A percentile compares a stretch with the other conserved stretches of the same genome.
Conservation (phyloP, 768 basidiomycete species). For the Suillus clintonianus region DNA sequence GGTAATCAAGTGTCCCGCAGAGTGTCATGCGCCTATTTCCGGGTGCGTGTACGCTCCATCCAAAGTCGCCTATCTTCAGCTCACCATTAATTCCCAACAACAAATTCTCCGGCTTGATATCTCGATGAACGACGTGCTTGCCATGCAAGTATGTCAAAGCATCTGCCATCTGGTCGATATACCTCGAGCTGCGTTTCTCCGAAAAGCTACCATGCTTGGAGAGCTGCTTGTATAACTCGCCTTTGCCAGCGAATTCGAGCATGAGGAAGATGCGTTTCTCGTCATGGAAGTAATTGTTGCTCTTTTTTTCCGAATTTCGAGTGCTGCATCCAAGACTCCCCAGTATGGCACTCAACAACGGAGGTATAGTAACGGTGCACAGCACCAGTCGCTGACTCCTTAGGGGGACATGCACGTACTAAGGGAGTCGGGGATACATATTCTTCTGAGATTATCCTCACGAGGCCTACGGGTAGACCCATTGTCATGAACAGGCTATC, state of each 20-base stretch:
- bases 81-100: conserved; percentile 94
- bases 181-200: conserved; percentile 85
- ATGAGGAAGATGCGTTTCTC: conserved; percentile 97
- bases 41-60: conserved; percentile 97
- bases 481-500: too few species aligned
- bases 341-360: too few species aligned
- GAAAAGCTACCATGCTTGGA: conserved; percentile 84
- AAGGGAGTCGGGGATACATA: too few species aligned
- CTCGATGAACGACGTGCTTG: conserved; percentile 98
- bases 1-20: conserved; percentile 94
- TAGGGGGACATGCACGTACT: too few species aligned
- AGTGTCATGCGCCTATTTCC: conserved; percentile 86
- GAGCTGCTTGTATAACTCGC: conserved; percentile 96
- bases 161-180: conserved; percentile 98
- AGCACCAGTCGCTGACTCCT: too few species aligned
- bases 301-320: too few species aligned
- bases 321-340: too few species aligned
- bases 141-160: conserved; percentile 88
- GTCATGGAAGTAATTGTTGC: conserved; percentile 84
- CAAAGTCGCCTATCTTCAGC: conserved; percentile 97
- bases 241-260: conserved; percentile 96
- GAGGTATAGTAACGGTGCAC: too few species aligned
- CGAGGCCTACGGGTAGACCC: too few species aligned
- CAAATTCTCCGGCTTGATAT: conserved; percentile 98
- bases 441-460: too few species aligned